These are phyloP conservation scores for Aspergillus sp. DNA, from an alignment of 2,329 filamentous ascomycete species.

Conservation along the genomic window DNA sequence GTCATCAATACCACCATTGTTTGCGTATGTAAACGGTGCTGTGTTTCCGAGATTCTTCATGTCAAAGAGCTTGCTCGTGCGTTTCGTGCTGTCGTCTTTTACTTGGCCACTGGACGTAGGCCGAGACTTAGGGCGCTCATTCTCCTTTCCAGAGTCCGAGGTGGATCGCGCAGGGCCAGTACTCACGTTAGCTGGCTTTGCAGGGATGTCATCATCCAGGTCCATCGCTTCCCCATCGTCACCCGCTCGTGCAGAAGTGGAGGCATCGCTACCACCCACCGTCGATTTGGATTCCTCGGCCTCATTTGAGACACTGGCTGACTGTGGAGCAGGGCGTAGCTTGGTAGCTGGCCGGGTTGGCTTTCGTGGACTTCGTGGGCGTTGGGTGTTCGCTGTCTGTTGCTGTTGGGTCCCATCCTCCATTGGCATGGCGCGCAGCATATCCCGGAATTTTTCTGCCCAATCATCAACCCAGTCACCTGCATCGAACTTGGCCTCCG, in stretches of 20 bases:
- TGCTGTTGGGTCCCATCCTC: slow-evolving; percentile 25
- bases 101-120: slow-evolving; percentile 6
- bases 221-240: slow-evolving; percentile 45
- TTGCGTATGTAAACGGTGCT: slow-evolving; percentile 48
- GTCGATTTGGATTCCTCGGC: slow-evolving; percentile 38
- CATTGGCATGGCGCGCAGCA: slow-evolving; percentile 33
- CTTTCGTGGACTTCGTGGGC: slow-evolving; percentile 36
- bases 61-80: slow-evolving; percentile 35
- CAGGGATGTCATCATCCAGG: slow-evolving; percentile 40
- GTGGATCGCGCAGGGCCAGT: slow-evolving; percentile 1
- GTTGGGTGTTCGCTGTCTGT: slow-evolving; percentile 17
- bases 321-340: slow-evolving; percentile 29
- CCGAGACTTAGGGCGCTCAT: slow-evolving; percentile 9
- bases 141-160: slow-evolving; percentile 11
- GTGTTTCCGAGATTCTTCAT: slow-evolving; percentile 52
- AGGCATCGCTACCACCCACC: slow-evolving; percentile 20
- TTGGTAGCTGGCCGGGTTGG: slow-evolving; percentile 25
- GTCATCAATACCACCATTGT: slow-evolving; percentile 50
- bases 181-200: slow-evolving; percentile 7
- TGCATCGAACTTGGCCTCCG: slow-evolving; percentile 35
- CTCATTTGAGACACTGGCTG: slow-evolving; percentile 38
- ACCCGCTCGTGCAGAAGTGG: slow-evolving; percentile 14
- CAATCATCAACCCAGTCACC: slow-evolving; percentile 42
- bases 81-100: slow-evolving; percentile 9
- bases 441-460: slow-evolving; percentile 35